Base-by-base conservation (phyloP, 257 asterid species). In the Haberlea rhodopensis region DNA sequence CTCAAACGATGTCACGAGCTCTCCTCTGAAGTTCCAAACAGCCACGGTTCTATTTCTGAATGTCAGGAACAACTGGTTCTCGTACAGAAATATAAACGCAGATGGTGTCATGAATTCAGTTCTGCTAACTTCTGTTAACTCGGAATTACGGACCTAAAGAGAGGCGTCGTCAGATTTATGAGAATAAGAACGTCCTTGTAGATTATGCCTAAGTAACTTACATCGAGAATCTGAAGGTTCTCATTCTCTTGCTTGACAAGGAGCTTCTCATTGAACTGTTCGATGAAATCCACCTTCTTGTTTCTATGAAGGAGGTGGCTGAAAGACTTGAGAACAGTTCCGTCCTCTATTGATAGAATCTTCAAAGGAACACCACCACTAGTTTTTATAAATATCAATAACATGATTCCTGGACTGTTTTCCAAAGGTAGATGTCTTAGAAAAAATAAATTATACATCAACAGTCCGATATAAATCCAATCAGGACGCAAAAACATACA, bases 11-110 rank as follows among this genome's bases (percentile, higher is more conserved):
- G 99, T 90, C 62, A 94, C 99, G 16, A 94, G 91, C 84, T 94
- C 97, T 66, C 99, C 99, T 15, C 99, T 79, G 81, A 94, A 94
- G 87, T 94, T 94, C 99, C 99, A 94, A 63, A 94, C 99, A 60
- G 99, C 96, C 27, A 94, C 99, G 0, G 97, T 86, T 61, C 97
- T 84, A 67, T 89, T 86, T 84, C 97, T 81, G 76, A 94, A 94
- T 15, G 99, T 94, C 82, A 94, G 75, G 80, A 94, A 94, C 53
- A 94, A 75, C 68, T 94, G 99, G 71, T 94, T 94, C 84, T 94
- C 99, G 28, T 94, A 94, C 62, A 94, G 77, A 79, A 94, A 94
- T 81, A 94, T 94, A 71, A 94, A 94, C 22, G 99, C 99, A 5
- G 99, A 94, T 3, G 99, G 99, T 67, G 99, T 94, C 99, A 90